Conservation (phyloP, 441 rosid genomes). For the Capsella rubella region DNA sequence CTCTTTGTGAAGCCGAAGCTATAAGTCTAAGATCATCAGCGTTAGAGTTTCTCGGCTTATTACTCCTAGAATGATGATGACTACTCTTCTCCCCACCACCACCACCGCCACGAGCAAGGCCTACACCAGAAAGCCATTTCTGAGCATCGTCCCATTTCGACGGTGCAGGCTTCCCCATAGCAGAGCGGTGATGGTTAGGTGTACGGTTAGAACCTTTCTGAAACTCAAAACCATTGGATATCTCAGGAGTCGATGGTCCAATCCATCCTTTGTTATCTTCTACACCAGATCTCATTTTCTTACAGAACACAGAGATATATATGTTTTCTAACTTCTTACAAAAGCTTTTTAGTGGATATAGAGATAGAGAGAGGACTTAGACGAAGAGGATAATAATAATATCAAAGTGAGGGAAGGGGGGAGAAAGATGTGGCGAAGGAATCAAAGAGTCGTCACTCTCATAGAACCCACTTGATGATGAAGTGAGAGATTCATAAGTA, state of each 20-base stretch:
- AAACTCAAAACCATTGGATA: conserved; percentile 70
- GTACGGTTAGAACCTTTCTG: conserved; percentile 67
- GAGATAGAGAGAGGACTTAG: conserved; percentile 29
- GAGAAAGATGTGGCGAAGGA: conserved; percentile 34
- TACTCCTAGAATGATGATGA: conserved; percentile 33
- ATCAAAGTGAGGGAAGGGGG: conserved; percentile 21
- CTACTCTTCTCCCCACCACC: conserved; percentile 43
- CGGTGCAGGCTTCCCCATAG: conserved; percentile 89
- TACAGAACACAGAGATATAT: conserved; percentile 12
- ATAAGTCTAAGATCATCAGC: conserved; percentile 88
- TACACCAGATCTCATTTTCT: conserved; percentile 72
- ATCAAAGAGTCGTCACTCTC: conserved; percentile 47
- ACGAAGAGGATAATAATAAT: neutral
- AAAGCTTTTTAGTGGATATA: too few species aligned
- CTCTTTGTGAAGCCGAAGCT: conserved; percentile 78
- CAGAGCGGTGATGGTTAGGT: conserved; percentile 68
- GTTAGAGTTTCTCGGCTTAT: conserved; percentile 80
- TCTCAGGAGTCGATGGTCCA: conserved; percentile 63
- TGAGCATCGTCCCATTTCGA: conserved; percentile 99
- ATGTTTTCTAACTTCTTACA: neutral
- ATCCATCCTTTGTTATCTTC: conserved; percentile 72
- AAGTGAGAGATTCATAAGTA: conserved; percentile 37
- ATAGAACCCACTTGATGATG: conserved; percentile 39
- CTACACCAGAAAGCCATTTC: conserved; percentile 83
- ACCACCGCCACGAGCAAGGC: conserved; percentile 61